Percentiles rank a stretch among this genome's conserved stretches.
Conservation (phyloP, 768 basidiomycete genomes). For the Russula vinacea region DNA sequence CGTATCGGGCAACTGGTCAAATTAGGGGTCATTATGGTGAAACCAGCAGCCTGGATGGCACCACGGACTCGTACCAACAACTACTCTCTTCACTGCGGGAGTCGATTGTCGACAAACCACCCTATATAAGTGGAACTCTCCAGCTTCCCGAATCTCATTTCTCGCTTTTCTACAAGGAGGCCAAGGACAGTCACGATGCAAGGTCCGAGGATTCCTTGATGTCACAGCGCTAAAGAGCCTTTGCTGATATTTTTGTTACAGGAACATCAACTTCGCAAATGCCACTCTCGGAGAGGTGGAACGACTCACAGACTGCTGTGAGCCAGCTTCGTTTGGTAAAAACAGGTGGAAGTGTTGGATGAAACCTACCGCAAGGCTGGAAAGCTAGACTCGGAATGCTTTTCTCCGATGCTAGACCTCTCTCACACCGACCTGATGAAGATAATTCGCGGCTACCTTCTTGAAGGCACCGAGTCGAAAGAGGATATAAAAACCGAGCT, state of each 20-base stretch:
- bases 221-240: not conserved
- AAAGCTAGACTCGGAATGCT: not conserved
- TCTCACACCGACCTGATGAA: not conserved
- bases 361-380: slow-evolving; percentile 6
- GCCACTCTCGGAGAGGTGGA: not conserved
- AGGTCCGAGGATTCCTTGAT: slow-evolving; percentile 32
- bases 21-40: no score
- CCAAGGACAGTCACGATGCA: not conserved
- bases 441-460: not conserved
- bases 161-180: not conserved
- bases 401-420: not conserved
- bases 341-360: not conserved
- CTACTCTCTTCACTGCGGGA: slow-evolving; percentile 4
- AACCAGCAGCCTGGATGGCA: not conserved
- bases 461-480: not conserved
- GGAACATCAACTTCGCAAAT: not conserved
- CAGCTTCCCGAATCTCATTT: not conserved
- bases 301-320: slow-evolving; percentile 1
- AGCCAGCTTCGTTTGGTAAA: not conserved
- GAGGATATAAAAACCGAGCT: not conserved
- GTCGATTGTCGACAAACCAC: slow-evolving; percentile 21
- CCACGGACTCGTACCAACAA: not conserved
- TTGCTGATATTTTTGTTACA: not conserved
- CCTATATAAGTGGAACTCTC: slow-evolving; percentile 7
- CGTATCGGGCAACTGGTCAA: no score